Conservation (phyloP, 768 basidiomycete species). For the Leccinum imitatum region DNA sequence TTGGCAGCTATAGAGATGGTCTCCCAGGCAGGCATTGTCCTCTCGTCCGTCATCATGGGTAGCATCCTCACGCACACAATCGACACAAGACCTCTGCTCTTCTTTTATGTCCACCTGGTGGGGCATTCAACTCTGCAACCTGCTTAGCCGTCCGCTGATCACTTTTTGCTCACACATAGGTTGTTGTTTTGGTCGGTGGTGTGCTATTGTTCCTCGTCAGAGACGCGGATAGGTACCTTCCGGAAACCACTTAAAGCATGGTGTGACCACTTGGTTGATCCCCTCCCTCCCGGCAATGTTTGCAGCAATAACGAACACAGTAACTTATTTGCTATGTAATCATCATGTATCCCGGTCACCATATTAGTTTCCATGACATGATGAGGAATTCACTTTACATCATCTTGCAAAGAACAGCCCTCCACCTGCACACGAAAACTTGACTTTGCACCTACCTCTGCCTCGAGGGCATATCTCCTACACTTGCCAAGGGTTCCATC, state of each 20-base stretch:
- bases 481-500: no score
- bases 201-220: constrained; percentile 22
- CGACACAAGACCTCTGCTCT: constrained; percentile 15
- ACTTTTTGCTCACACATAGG: constrained; percentile 5
- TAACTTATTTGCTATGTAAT: no score
- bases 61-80: constrained; percentile 27
- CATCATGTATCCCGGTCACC: no score
- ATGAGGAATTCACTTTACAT: no score
- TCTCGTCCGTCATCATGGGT: constrained; percentile 33
- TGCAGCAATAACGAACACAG: no score
- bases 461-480: no score
- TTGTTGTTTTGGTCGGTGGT: constrained; percentile 13
- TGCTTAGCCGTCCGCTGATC: background rate
- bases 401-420: no score
- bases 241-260: constrained; percentile 8
- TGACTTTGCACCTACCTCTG: no score
- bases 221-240: constrained; percentile 24
- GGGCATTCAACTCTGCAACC: background rate
- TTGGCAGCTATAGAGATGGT: constrained; percentile 32
- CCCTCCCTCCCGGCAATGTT: background rate
- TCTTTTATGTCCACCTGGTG: constrained; percentile 28
- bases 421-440: no score
- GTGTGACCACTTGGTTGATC: background rate
- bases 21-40: constrained; percentile 14
- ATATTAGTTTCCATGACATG: no score